Evolutionary conservation across 2,329 filamentous ascomycete species (phyloP).

Genomic region (Phyllosticta citriasiana): DNA sequence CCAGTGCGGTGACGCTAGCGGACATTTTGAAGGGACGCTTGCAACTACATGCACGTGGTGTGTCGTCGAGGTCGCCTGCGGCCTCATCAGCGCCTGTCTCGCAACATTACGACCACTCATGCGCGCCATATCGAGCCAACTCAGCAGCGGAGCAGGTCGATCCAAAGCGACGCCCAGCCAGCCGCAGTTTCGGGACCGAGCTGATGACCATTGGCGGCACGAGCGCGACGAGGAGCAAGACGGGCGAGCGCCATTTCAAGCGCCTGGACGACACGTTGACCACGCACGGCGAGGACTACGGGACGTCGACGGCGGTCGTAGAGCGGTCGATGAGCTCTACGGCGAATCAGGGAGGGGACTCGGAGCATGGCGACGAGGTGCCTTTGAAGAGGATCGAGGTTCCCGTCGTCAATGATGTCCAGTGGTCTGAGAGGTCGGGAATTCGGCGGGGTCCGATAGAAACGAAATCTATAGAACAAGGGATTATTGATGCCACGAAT

Average conservation of each 20-base stretch:
- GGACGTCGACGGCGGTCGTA: not conserved
- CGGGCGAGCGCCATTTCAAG: constrained; percentile 7
- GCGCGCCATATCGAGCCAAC: constrained; percentile 11
- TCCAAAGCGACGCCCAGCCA: not conserved
- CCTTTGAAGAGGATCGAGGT: constrained; percentile 1
- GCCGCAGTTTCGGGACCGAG: not conserved
- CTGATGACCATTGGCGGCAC: constrained; percentile 7
- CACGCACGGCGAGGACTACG: not conserved
- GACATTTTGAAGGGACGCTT: constrained; percentile 1
- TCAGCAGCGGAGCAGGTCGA: constrained; percentile 1
- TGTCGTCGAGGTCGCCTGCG: constrained; percentile 13
- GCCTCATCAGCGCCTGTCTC: constrained; percentile 14
- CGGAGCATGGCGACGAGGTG: not conserved
- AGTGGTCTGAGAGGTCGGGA: not conserved
- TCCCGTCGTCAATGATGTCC: not conserved
- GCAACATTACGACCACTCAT: constrained; percentile 14
- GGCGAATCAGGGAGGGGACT: not conserved
- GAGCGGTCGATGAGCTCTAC: not conserved
- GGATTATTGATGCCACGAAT: not conserved
- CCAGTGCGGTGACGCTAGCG: not conserved
- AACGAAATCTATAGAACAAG: not conserved
- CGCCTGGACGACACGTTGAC: constrained; percentile 1
- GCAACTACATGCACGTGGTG: constrained; percentile 14
- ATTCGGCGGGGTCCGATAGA: not conserved
- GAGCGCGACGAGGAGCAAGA: constrained; percentile 1